Evolutionary conservation across 148 eudicot species (phyloP).

Genomic region (Limonium bicolor): DNA sequence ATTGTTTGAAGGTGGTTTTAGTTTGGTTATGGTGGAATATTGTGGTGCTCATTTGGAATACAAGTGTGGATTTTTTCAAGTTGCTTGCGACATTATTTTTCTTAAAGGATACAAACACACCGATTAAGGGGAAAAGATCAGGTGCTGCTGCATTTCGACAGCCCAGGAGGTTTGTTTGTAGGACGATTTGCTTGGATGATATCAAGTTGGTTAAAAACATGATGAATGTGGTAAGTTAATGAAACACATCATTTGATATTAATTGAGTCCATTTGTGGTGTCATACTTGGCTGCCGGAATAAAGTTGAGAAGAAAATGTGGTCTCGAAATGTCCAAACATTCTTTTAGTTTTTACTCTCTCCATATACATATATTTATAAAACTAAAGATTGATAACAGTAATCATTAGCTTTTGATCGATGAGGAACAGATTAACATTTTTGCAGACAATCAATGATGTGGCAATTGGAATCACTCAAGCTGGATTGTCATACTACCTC

Average conservation of each 20-base stretch:
- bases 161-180: constrained; percentile 11
- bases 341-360: too few species aligned
- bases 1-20: background rate
- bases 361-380: too few species aligned
- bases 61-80: constrained; percentile 6
- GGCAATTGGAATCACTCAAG: constrained; percentile 19
- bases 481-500: constrained; percentile 19
- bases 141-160: constrained; percentile 7
- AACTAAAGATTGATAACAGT: too few species aligned
- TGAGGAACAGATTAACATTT: too few species aligned
- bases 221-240: constrained; percentile 16
- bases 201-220: constrained; percentile 19
- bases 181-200: constrained; percentile 16
- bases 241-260: too few species aligned
- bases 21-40: too few species aligned
- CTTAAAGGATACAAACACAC: constrained; percentile 14
- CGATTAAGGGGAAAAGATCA: constrained; percentile 17
- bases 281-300: too few species aligned
- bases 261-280: too few species aligned
- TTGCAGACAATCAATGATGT: constrained; percentile 25
- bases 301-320: too few species aligned
- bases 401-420: too few species aligned
- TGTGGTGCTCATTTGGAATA: constrained; percentile 15
- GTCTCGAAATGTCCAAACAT: too few species aligned
- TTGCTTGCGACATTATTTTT: constrained; percentile 13